Base-by-base conservation (phyloP, 164 flowering plant genomes). In the Chloranthus sessilifolius region DNA sequence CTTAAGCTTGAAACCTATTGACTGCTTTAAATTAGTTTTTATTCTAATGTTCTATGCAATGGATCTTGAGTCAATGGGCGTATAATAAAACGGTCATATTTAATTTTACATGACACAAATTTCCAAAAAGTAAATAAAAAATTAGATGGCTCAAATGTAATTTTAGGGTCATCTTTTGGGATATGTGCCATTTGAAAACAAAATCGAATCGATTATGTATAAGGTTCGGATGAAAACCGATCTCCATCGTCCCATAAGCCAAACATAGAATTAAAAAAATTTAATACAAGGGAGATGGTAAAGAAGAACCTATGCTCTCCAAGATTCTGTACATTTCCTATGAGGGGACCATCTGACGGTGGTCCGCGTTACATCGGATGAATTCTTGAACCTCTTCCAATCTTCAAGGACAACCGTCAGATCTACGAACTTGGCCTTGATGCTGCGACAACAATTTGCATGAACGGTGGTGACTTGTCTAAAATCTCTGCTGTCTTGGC, bases 371-470 rank as follows among this genome's bases (percentile, higher is more conserved):
- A 2, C 20, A 17, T 17, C 3, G 19, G 9, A 6, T 17, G 19
- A 43, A 20, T 20, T 20, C 47, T 9, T 43, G 47, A 17, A 22
- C 7, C 21, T 43, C 47, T 43, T 43, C 47, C 47, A 43, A 1
- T 15, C 47, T 6, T 17, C 26, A 5, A 43, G 5, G 1, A 6
- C 23, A 6, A 25, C 26, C 21, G 23, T 43, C 26, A 43, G 24
- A 12, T 43, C 47, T 22, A 17, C 7, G 12, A 43, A 6, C 47
- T 43, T 43, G 47, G 47, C 47, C 24, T 43, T 43, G 5, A 43
- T 17, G 8, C 20, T 14, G 23, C 12, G 16, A 22, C 47, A 43
- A 20, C 47, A 43, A 17, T 43, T 43, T 2, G 21, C 47, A 43
- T 43, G 47, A 21, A 43, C 12, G 21, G 47, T 43, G 47, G 16